These are phyloP conservation scores for Trichoderma cornu-damae DNA, from an alignment of 2,329 filamentous ascomycete genomes.

Conservation along the genomic window DNA sequence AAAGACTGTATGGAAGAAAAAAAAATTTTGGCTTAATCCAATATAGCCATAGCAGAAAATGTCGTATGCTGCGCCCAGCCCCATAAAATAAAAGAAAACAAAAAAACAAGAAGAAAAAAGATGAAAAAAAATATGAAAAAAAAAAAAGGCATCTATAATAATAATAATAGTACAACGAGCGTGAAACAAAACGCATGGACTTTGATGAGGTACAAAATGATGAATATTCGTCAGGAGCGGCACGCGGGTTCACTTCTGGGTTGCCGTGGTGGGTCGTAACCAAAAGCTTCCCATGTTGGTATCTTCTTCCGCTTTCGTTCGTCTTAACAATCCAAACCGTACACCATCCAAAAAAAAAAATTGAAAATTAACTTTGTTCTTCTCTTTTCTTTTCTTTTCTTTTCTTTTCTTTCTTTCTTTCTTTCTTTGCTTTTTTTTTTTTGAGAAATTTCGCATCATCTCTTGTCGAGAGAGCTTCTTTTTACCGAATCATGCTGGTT, in stretches of 20 bases:
- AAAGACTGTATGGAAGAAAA: slow-evolving; percentile 14
- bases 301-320: slow-evolving; percentile 19
- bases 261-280: slow-evolving; percentile 16
- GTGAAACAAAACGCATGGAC: slow-evolving; percentile 11
- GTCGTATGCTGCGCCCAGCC: slow-evolving; percentile 11
- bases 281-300: slow-evolving; percentile 9
- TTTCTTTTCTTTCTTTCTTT: slow-evolving; percentile 14
- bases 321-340: slow-evolving; percentile 25
- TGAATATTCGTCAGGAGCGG: slow-evolving; percentile 8
- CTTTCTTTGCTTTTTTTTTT: background rate
- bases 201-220: slow-evolving; percentile 16
- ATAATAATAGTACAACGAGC: background rate
- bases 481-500: slow-evolving; percentile 37
- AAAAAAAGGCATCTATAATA: background rate
- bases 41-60: slow-evolving; percentile 15
- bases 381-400: slow-evolving; percentile 5
- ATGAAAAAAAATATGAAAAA: background rate
- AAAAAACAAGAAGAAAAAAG: background rate
- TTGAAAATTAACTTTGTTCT: background rate
- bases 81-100: slow-evolving; percentile 4
- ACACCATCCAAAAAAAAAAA: slow-evolving; percentile 18
- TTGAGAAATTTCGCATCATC: background rate
- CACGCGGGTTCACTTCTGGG: background rate
- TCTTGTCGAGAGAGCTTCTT: too few species aligned
- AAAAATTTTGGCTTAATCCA: slow-evolving; percentile 6